Conservation (phyloP, 2,329 filamentous ascomycete species). For the Aspergillus persii region DNA sequence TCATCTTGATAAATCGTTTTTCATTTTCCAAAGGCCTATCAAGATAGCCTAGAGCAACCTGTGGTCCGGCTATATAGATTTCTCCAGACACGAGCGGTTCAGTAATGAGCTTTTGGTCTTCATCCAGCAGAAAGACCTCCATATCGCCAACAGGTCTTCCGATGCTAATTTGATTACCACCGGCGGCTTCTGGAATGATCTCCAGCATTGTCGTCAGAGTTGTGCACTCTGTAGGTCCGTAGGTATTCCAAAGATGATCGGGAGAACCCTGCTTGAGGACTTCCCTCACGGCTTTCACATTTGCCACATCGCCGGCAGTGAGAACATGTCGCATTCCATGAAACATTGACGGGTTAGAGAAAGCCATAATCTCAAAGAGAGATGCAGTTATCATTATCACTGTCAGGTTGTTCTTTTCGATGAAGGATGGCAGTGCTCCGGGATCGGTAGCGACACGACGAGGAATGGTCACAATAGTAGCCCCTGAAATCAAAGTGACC, state of each 20-base stretch:
- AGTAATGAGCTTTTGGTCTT: background rate
- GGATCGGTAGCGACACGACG: conserved; percentile 1
- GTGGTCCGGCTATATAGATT: conserved; percentile 71
- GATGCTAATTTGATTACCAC: conserved; percentile 1
- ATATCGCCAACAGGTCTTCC: conserved; percentile 9
- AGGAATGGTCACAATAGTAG: conserved; percentile 7
- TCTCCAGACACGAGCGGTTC: conserved; percentile 70
- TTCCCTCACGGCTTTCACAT: background rate
- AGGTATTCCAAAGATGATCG: conserved; percentile 12
- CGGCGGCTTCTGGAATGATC: conserved; percentile 4
- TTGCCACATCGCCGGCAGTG: conserved; percentile 9
- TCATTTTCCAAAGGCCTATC: conserved; percentile 55
- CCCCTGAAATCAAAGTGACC: conserved; percentile 10
- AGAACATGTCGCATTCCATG: conserved; percentile 4
- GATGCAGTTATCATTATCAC: conserved; percentile 5
- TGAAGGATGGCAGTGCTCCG: background rate
- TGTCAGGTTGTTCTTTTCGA: background rate
- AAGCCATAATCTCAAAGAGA: conserved; percentile 1
- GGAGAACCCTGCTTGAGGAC: conserved; percentile 10
- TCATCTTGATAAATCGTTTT: conserved; percentile 64
- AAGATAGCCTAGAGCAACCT: conserved; percentile 72
- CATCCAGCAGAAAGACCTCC: conserved; percentile 3
- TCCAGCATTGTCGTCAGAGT: conserved; percentile 6
- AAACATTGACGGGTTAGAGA: conserved; percentile 4
- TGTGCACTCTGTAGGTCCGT: conserved; percentile 15